Base-by-base conservation (phyloP, 441 rosid genomes). In the Brassica hybrid region DNA sequence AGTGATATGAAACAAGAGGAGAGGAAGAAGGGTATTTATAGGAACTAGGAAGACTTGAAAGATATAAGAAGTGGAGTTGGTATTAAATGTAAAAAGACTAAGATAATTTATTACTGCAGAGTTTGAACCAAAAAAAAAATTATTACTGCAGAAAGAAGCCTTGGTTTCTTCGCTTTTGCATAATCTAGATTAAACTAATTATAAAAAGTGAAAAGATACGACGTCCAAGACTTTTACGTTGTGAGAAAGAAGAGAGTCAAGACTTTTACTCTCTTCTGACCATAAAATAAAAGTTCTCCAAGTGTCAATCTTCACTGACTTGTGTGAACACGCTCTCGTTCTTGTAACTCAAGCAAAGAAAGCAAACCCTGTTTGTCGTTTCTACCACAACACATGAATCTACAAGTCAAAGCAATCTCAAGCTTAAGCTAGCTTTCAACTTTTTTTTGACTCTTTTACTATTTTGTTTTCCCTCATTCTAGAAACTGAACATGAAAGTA, bases 11-110 rank as follows among this genome's bases (percentile, higher is more conserved):
- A 14, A 70, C 65, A 59, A 52, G 18, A 72, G 73, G 72, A 74
- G 82, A 85, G 64, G 66, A 67, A 48, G 60, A 70, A 17, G n/a
- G 58, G 77, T 71, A 74, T 75, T 52, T 69, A 75, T 79, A 75
- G 73, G 77, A 27, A 62, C n/a, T n/a, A n/a, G n/a, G n/a, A 41
- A 59, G 14, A 71, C 17, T 7, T 54, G 36, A 59, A 58, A 57
- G 64, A n/a, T n/a, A n/a, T n/a, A n/a, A n/a, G n/a, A 38, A 38
- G 74, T 58, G 89, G 88, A 87, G 84, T 85, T 75, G 91, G 86
- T 81, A 72, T 81, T 7, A 69, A 67, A 32, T 59, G n/a, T 67
- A 67, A 54, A 75, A 13, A 30, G 65, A 12, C 52, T 54, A 58
- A 59, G 64, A 59, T 59, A 59, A 59, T 12, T n/a, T n/a, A 25